Base-by-base conservation (phyloP, 148 eudicot genomes). In the Fagopyrum tataricum region DNA sequence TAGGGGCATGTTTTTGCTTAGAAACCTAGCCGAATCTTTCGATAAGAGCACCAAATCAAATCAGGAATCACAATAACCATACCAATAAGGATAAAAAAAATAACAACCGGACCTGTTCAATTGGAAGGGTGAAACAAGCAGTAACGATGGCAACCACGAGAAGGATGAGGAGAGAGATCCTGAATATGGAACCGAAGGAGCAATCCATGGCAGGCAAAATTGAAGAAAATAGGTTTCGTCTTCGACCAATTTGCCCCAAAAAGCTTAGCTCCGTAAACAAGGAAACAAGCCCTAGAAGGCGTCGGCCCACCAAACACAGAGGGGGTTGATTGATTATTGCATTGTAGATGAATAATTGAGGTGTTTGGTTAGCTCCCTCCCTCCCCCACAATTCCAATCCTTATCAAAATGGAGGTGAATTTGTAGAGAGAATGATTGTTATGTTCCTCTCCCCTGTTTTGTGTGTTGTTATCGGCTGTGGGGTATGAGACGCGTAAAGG, bases 111-210 rank as follows among this genome's bases (percentile, higher is more conserved):
- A 93, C 98, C 98, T 94, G 79, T 78, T 94, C 89, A 46, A 89
- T 75, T 24, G 98, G 98, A 18, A 91, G 90, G 76, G 98, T 89
- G 73, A 83, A 84, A 66, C 89, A 91, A 73, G 92, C 98, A 31
- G 84, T 51, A 26, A 79, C 44, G 75, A 88, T 89, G 52, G 91
- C 98, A 43, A 79, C 85, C 70, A 88, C 4, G 53, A 94, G 90
- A 70, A 84, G 24, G 17, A 88, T 11, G 44, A 94, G 86, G 47
- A 94, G 81, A 53, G 87, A 78, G 72, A 86, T 72, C 68, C 82
- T 79, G 48, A 84, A 5, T 39, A 76, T 42, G 73, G 85, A 80
- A 23, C 72, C 58, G 89, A 96, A 90, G 75, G 83, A 85, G 77
- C 83, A 90, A 58, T 83, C 87, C 92, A 85, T 90, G 58, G 43